These are phyloP conservation scores for Phytophthora constricta DNA, from an alignment of 352 stramenopile genomes.

Conservation along the genomic window DNA sequence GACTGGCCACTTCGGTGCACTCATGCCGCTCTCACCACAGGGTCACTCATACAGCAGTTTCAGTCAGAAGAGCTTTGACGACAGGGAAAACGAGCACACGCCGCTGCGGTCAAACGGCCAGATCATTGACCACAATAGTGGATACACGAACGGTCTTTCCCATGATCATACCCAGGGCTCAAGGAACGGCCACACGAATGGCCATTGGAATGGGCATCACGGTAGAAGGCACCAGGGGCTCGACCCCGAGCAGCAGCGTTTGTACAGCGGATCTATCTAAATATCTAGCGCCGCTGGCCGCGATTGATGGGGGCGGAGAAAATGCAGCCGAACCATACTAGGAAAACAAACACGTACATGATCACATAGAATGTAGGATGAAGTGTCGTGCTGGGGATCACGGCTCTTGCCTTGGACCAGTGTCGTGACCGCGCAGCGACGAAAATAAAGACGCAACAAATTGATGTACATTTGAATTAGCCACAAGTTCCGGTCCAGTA, in stretches of 20 bases:
- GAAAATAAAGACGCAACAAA: not conserved
- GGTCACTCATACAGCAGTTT: slow-evolving; percentile 44
- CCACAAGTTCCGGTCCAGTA: too few species aligned
- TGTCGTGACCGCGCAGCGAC: not conserved
- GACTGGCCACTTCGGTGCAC: slow-evolving; percentile 76
- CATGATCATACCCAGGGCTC: too few species aligned
- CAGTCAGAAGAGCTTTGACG: slow-evolving; percentile 56
- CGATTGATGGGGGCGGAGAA: not conserved
- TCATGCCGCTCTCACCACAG: slow-evolving; percentile 81
- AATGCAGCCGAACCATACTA: slow-evolving; percentile 1
- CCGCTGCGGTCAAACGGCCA: slow-evolving; percentile 42
- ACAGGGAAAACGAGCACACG: slow-evolving; percentile 53
- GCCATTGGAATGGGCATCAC: slow-evolving; percentile 25
- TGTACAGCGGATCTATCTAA: slow-evolving; percentile 44
- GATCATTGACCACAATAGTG: slow-evolving; percentile 24
- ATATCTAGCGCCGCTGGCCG: slow-evolving; percentile 10
- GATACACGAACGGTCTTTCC: slow-evolving; percentile 22
- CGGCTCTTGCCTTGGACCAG: too few species aligned
- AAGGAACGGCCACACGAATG: slow-evolving; percentile 18
- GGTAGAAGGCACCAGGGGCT: slow-evolving; percentile 29
- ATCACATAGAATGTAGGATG: slow-evolving; percentile 3
- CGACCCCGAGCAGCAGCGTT: slow-evolving; percentile 34
- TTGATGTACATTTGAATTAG: not conserved
- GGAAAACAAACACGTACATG: slow-evolving; percentile 3
- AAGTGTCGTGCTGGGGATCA: not conserved